A percentile compares a stretch with the other conserved stretches of the same genome.
Conservation (phyloP, 1,284 basidiomycete genomes). For the Tranzscheliella williamsii region DNA sequence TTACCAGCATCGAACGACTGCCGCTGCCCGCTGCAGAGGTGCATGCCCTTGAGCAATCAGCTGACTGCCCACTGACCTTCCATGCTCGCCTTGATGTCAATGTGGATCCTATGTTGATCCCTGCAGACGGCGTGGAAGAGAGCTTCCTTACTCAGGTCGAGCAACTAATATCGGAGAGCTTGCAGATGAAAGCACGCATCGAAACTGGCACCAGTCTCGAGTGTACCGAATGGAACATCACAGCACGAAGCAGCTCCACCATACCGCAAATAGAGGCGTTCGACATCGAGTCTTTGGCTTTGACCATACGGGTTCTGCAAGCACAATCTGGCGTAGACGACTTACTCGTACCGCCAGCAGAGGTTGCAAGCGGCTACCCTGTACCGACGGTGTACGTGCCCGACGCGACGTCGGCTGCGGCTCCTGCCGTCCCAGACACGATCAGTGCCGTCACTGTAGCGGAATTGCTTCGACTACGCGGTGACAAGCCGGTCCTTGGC, state of each 20-base stretch:
- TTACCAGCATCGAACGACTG: slow-evolving; percentile 49
- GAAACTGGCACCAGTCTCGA: slow-evolving; percentile 12
- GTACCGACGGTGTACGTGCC: neutral
- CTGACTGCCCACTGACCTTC: slow-evolving; percentile 28
- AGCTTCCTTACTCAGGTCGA: slow-evolving; percentile 10
- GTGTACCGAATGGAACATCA: slow-evolving; percentile 25
- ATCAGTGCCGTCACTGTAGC: slow-evolving; percentile 24
- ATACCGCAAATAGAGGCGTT: neutral
- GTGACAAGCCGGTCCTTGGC: slow-evolving; percentile 3
- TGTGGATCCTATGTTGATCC: slow-evolving; percentile 6
- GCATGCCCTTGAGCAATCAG: slow-evolving; percentile 7
- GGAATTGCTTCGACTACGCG: slow-evolving; percentile 12
- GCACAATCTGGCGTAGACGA: slow-evolving; percentile 1
- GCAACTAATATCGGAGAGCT: slow-evolving; percentile 19
- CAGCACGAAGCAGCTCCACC: neutral
- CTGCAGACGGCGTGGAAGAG: neutral
- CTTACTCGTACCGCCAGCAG: no score
- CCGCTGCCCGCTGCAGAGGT: slow-evolving; percentile 38
- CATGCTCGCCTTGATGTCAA: slow-evolving; percentile 3
- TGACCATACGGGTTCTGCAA: neutral
- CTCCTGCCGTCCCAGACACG: slow-evolving; percentile 17
- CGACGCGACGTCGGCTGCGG: neutral
- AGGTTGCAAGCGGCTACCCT: no score
- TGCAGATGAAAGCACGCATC: slow-evolving; percentile 10
- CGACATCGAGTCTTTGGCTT: neutral